A percentile compares a stretch with the other conserved stretches of the same genome.
phyloP scores from a whole-genome alignment of 306 rosid genomes.

The Prunus mume region DNA sequence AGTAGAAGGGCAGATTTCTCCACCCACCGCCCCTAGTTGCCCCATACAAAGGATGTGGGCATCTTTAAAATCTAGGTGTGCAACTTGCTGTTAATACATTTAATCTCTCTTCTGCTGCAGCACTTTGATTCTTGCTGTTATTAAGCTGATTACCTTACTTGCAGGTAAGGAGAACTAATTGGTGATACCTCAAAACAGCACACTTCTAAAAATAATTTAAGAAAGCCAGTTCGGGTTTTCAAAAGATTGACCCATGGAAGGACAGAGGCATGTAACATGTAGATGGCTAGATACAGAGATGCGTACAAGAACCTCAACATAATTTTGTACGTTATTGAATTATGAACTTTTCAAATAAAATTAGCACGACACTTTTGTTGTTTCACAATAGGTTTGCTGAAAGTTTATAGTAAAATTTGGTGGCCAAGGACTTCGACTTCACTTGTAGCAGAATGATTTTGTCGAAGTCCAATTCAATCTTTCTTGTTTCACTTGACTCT shows the following conservation, averaged over 20 bases:
- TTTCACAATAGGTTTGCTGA: neutral
- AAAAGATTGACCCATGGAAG: neutral
- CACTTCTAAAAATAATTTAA: neutral
- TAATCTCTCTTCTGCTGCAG: neutral
- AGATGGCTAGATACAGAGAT: neutral
- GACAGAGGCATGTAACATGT: neutral
- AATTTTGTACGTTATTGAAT: neutral
- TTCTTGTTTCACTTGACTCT: neutral
- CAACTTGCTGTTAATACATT: neutral
- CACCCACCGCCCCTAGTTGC: slow-evolving; percentile 27
- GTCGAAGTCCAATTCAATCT: neutral
- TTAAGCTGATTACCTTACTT: slow-evolving; percentile 1
- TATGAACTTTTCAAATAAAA: neutral
- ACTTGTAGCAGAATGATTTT: neutral
- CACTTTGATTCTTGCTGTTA: neutral
- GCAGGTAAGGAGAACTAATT: slow-evolving; percentile 17
- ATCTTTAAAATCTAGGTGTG: slow-evolving; percentile 9
- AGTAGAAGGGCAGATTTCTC: slow-evolving; percentile 40
- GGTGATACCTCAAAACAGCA: neutral
- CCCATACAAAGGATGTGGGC: slow-evolving; percentile 51
- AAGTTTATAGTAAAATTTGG: neutral
- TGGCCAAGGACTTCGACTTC: neutral
- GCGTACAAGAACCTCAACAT: slow-evolving; percentile 1
- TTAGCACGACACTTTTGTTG: neutral
- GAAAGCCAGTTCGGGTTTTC: slow-evolving; percentile 10